A percentile compares a stretch with the other conserved stretches of the same genome.
Conservation (phyloP, 164 flowering plant species). For the Tinospora cordifolia region DNA sequence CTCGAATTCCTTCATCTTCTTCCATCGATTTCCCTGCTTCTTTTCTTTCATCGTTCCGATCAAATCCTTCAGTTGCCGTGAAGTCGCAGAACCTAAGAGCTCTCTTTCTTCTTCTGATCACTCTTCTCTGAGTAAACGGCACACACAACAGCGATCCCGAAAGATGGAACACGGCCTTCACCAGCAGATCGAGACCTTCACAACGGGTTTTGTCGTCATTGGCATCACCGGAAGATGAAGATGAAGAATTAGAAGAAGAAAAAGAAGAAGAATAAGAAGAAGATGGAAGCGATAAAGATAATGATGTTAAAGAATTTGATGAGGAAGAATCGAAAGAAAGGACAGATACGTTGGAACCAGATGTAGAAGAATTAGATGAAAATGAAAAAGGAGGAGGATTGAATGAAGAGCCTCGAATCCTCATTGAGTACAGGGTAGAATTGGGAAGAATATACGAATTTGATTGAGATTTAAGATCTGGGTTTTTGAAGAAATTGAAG, state of each 20-base stretch:
- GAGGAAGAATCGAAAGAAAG: conserved; percentile 1
- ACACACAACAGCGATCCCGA: conserved; percentile 36
- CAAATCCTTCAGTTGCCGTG: conserved; percentile 10
- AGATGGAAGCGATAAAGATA: conserved; percentile 14
- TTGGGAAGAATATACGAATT: background rate
- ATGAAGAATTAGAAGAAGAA: no score
- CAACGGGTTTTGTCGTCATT: conserved; percentile 21
- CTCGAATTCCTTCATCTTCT: conserved; percentile 8
- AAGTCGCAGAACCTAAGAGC: conserved; percentile 22
- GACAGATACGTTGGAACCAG: background rate
- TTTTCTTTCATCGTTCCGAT: conserved; percentile 7
- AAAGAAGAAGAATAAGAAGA: no score
- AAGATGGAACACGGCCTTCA: conserved; percentile 33
- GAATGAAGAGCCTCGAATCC: conserved; percentile 19
- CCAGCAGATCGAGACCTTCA: conserved; percentile 45
- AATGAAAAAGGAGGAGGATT: conserved; percentile 15
- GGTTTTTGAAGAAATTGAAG: conserved; percentile 6
- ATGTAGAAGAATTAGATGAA: conserved; percentile 14
- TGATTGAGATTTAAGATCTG: background rate
- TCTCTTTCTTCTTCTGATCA: conserved; percentile 31
- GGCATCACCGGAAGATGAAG: no score
- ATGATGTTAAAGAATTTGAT: conserved; percentile 9
- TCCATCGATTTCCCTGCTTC: conserved; percentile 4
- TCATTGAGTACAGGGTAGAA: conserved; percentile 14
- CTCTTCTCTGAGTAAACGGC: conserved; percentile 40